Percentiles rank a stretch among this genome's conserved stretches.
Evolutionary conservation across 306 rosid genomes (phyloP).

Genomic region (Medicago ruthenica): DNA sequence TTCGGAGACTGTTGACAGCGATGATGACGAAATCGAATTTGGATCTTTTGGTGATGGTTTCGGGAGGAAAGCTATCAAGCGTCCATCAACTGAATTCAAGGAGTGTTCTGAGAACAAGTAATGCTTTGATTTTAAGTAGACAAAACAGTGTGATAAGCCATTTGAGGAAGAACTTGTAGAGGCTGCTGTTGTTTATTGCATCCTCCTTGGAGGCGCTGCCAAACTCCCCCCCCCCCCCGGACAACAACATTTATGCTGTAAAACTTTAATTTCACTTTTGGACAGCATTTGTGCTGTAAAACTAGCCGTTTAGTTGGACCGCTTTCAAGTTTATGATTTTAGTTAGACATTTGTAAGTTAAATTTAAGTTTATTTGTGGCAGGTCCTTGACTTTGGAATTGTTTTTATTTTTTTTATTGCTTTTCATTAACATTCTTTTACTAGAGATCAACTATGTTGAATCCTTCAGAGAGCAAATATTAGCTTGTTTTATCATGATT

Average conservation of each 20-base stretch:
- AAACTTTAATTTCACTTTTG: not conserved
- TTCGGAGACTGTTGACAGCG: conserved; percentile 68
- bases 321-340: conserved; percentile 15
- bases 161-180: conserved; percentile 33
- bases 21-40: conserved; percentile 77
- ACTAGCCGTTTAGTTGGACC: conserved; percentile 4
- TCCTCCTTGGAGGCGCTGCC: too few relatives aligned
- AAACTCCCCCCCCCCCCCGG: too few relatives aligned
- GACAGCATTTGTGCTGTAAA: conserved; percentile 33
- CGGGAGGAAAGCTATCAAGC: conserved; percentile 55
- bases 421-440: not conserved
- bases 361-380: conserved; percentile 12
- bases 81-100: conserved; percentile 40
- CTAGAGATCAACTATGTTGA: not conserved
- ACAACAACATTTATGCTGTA: not conserved
- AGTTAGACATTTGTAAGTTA: conserved; percentile 16
- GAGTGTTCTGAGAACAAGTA: conserved; percentile 65
- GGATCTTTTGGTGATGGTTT: conserved; percentile 66
- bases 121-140: conserved; percentile 55
- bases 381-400: conserved; percentile 13
- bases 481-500: not conserved
- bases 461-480: not conserved
- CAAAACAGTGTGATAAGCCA: conserved; percentile 32
- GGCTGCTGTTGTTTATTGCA: too few relatives aligned
- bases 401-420: conserved; percentile 26